Evolutionary conservation across 129 eudicot genomes (phyloP).

Genomic region (Flaveria robusta): DNA sequence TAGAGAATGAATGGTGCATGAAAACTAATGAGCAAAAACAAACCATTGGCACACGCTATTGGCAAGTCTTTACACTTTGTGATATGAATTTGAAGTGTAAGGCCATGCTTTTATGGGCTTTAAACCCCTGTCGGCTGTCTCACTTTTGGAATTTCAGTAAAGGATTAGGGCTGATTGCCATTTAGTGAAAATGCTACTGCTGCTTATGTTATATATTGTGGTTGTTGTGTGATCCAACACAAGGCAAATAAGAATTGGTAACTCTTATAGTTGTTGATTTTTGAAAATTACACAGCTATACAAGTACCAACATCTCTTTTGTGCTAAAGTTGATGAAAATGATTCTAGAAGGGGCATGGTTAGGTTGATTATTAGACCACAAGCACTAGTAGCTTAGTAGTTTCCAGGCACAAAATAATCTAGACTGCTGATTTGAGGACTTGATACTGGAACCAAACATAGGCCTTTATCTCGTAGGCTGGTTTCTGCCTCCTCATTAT

Average conservation of each 20-base stretch:
- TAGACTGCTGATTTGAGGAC: constrained; percentile 22
- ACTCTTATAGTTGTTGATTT: neutral
- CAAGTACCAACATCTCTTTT: constrained; percentile 33
- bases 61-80: neutral
- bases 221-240: constrained; percentile 4
- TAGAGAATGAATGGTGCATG: neutral
- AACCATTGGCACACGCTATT: neutral
- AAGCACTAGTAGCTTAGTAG: constrained; percentile 19
- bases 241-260: neutral
- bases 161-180: neutral
- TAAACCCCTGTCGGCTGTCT: neutral
- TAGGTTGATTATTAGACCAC: constrained; percentile 27
- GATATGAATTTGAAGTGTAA: neutral
- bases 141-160: neutral
- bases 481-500: constrained; percentile 22
- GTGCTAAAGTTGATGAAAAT: constrained; percentile 3
- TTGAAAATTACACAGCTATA: constrained; percentile 26
- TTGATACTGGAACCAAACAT: constrained; percentile 57
- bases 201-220: neutral
- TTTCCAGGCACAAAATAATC: constrained; percentile 24
- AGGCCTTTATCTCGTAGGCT: constrained; percentile 48
- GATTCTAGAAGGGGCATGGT: constrained; percentile 14
- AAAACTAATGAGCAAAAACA: neutral
- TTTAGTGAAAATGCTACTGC: neutral
- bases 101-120: neutral